Base-by-base conservation (phyloP, 331 rosid genomes). In the Rosa hybrid region DNA sequence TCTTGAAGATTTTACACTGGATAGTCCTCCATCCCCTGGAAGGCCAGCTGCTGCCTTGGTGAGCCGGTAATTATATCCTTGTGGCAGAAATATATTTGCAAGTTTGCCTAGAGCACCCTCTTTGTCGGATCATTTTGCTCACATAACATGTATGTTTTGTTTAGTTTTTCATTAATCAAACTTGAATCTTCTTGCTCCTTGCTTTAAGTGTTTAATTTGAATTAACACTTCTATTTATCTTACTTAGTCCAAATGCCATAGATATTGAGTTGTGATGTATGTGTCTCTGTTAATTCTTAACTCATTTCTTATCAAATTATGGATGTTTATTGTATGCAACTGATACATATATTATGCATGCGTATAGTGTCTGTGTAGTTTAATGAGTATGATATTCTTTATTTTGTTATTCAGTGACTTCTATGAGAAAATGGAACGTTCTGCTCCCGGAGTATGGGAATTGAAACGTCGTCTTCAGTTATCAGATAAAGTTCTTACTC, bases 371-470 rank as follows among this genome's bases (percentile, higher is more conserved):
- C 23, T 54, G n/a, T 13, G 23, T 53, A 53, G 59, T 53, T 16
- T 53, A 18, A 54, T 20, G 62, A 54, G 9, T 21, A 54, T 12
- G 12, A 30, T 30, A 25, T 63, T 34, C 42, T 27, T 63, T 34
- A 12, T 4, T 27, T 13, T 25, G 69, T 25, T 27, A 30, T 90
- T 90, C 67, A 91, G 96, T 73, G 92, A 92, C 81, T 89, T 90
- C 77, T 89, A 89, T 84, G 95, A 90, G 88, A 97, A 90, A 83
- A 86, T 87, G 87, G 92, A 90, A 82, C 93, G 83, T 63, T 27
- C 20, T 30, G 42, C 69, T 60, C 96, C 94, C 10, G 96, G 90
- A 78, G 94, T 94, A 50, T 94, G 98, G 98, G 96, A 94, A 82
- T 53, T 63, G 20, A 63, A 63, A 63, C 38, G 20, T 13, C 38